Percentiles rank a stretch among this genome's conserved stretches.
Conservation (phyloP, 306 rosid genomes). For the Luffa aegyptiaca region DNA sequence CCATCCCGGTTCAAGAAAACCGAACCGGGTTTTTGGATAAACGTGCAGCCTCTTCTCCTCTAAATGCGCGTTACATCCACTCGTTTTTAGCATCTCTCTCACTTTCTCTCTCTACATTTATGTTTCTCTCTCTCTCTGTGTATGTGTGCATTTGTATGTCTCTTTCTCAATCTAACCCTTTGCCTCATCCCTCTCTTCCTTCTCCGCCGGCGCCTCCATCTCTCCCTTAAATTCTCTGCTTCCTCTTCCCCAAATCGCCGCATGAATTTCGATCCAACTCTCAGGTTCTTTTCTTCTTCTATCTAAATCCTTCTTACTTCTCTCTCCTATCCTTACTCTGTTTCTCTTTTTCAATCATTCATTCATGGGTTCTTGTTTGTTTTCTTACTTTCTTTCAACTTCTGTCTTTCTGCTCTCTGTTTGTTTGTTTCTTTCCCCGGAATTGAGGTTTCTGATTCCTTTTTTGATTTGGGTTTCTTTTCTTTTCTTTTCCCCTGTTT, state of each 20-base stretch:
- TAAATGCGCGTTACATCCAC: conserved; percentile 12
- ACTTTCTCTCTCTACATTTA: conserved; percentile 8
- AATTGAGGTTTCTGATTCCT: neutral
- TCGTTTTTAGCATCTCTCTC: conserved; percentile 13
- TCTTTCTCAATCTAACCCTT: conserved; percentile 4
- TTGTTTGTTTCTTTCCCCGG: neutral
- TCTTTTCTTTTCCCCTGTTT: neutral
- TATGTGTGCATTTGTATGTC: conserved; percentile 11
- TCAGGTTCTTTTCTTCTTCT: neutral
- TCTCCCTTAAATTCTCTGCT: neutral
- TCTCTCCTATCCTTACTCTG: neutral
- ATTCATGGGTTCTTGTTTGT: neutral
- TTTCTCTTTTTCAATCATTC: neutral
- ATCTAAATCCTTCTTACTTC: neutral
- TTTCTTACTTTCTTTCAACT: neutral
- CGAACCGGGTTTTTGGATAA: neutral
- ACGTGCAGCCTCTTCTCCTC: neutral
- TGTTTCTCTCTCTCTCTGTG: conserved; percentile 7
- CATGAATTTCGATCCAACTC: neutral
- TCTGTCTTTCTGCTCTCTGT: neutral
- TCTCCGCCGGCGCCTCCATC: conserved; percentile 11
- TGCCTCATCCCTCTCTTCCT: conserved; percentile 8
- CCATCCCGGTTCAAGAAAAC: neutral
- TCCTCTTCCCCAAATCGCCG: neutral
- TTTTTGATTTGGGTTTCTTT: neutral